Evolutionary conservation across 176 grass and related monocot species (phyloP).

Genomic region (Zoysia japonica): DNA sequence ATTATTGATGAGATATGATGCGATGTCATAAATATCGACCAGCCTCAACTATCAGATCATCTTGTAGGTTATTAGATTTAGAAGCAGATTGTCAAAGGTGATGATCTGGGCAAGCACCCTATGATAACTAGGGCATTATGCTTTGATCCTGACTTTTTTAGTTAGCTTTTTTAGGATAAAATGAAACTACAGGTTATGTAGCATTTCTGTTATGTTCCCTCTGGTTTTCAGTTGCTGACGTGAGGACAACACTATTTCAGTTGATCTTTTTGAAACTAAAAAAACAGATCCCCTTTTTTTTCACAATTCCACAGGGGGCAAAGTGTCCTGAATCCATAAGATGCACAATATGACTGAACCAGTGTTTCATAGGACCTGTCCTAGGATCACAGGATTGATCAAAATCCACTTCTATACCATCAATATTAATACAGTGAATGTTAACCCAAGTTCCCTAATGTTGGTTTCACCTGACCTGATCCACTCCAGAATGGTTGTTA

Average conservation of each 20-base stretch:
- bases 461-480: neutral
- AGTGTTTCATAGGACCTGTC: no score
- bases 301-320: no score
- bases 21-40: neutral
- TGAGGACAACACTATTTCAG: no score
- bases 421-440: neutral
- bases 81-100: neutral
- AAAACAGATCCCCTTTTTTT: no score
- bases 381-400: neutral
- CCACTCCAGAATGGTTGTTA: neutral
- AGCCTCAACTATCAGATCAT: neutral
- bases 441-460: neutral
- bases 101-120: no score
- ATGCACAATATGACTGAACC: neutral
- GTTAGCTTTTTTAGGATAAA: slow-evolving; percentile 19
- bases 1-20: neutral
- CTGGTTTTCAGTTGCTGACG: no score
- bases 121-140: neutral
- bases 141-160: neutral
- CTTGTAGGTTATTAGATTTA: neutral
- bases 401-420: neutral
- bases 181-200: neutral
- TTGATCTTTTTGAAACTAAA: no score
- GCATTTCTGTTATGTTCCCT: neutral
- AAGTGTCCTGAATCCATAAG: neutral